Evolutionary conservation across 352 stramenopile species (phyloP), one percentile per base, ranked within the genome.

Genomic region (Phytophthora macrochlamydospora): DNA sequence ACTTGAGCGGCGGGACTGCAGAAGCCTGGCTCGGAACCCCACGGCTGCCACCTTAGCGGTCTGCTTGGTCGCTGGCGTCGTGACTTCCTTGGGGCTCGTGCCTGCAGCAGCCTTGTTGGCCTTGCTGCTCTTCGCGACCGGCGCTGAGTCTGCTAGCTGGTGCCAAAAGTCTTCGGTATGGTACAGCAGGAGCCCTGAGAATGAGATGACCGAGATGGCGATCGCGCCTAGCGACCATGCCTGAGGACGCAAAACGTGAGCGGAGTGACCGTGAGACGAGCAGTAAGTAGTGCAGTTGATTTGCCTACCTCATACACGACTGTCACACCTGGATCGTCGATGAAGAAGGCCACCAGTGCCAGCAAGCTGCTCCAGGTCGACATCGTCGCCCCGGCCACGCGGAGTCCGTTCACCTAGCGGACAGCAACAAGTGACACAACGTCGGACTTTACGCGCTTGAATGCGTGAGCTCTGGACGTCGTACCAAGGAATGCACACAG

Each of bases 191-290:
- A 91, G 52, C 18, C 66, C 59, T 1, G 73, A 76, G 28, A 79
- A 51, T 1, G 75, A 73, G 31, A 79, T 58, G 3, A 70, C 52
- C 1, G 75, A 78, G 18, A 91, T 67, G 1, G 69, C 77, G 53
- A 90, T 82, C n/a, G 61, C 66, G 5, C 81, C 83, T 2, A 92
- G 56, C 3, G 73, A 87, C 83, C 83, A 92, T 14, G 73, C 62
- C 81, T 90, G 52, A 59, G 56, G 4, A 42, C 30, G 55, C 38
- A 51, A 8, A 35, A 4, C 1, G 56, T 63, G 7, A 51, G 30
- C 13, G 35, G 9, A 8, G 11, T 48, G 8, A 14, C 42, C 11
- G 42, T 48, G 12, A 18, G 46, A 5, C 7, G 2, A 38, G 4
- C 2, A 24, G 18, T 24, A 24, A 24, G 18, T 24, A 24, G 13